These are phyloP conservation scores for Orbilia quercus DNA, from an alignment of 2,329 filamentous ascomycete genomes.

Conservation along the genomic window DNA sequence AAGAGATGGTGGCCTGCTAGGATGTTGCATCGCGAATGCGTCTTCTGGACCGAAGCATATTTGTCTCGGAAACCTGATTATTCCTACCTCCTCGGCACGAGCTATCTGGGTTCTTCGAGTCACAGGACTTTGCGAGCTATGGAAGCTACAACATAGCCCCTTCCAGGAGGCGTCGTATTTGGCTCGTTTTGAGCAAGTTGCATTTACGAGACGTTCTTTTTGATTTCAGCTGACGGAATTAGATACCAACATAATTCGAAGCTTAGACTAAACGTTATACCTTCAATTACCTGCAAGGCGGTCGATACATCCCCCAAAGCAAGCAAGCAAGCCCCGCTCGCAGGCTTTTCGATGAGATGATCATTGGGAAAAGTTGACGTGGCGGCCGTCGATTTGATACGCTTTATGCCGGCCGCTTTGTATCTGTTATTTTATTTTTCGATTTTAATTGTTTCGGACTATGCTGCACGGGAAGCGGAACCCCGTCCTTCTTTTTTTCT, in stretches of 20 bases:
- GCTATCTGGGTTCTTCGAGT: conserved; percentile 53
- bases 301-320: conserved; percentile 55
- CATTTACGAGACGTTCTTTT: conserved; percentile 55
- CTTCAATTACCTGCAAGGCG: conserved; percentile 54
- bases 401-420: conserved; percentile 52
- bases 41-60: conserved; percentile 55
- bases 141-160: conserved; percentile 54
- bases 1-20: conserved; percentile 42
- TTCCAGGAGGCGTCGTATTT: conserved; percentile 55
- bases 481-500: conserved; percentile 41
- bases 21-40: conserved; percentile 52
- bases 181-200: conserved; percentile 55
- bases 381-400: conserved; percentile 56
- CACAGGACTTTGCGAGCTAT: conserved; percentile 56
- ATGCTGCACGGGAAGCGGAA: conserved; percentile 56
- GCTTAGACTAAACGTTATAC: conserved; percentile 55
- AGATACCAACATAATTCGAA: conserved; percentile 57
- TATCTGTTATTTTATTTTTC: conserved; percentile 52
- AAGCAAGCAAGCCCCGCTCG: conserved; percentile 55
- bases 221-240: conserved; percentile 56
- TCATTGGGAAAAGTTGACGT: conserved; percentile 56
- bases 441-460: conserved; percentile 54
- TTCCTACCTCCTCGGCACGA: conserved; percentile 54
- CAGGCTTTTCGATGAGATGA: conserved; percentile 56
- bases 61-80: conserved; percentile 56